phyloP scores from a whole-genome alignment of 176 grass and related monocot genomes.

The Echinochloa phyllopogon region DNA sequence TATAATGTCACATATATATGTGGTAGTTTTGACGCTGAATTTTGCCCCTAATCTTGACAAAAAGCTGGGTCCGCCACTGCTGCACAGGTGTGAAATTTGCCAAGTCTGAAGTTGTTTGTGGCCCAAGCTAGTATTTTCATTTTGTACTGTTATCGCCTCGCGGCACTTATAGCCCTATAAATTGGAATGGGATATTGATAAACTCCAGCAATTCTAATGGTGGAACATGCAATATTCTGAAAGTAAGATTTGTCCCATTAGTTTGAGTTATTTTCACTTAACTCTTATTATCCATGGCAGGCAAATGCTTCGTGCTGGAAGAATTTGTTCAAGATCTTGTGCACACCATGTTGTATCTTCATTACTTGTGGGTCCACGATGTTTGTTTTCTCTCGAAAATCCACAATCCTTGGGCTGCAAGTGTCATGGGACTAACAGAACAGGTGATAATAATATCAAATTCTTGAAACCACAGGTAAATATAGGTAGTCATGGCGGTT shows the following conservation, averaged over 20 bases:
- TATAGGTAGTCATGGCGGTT: background rate
- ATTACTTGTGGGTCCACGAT: background rate
- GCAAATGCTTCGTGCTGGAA: slow-evolving; percentile 46
- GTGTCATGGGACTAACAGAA: background rate
- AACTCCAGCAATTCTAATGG: background rate
- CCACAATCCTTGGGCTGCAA: slow-evolving; percentile 13
- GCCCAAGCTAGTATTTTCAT: background rate
- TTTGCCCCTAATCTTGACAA: too few relatives aligned
- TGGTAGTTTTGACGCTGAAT: too few relatives aligned
- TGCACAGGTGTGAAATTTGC: background rate
- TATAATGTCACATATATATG: too few relatives aligned
- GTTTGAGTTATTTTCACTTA: background rate
- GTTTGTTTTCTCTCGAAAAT: slow-evolving; percentile 4
- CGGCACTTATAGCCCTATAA: background rate
- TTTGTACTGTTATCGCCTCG: background rate
- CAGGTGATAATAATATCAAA: background rate
- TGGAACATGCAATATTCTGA: background rate
- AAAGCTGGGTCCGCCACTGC: too few relatives aligned
- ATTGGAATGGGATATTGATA: background rate
- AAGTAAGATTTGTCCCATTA: background rate
- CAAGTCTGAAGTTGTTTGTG: background rate
- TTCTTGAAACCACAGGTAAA: slow-evolving; percentile 12
- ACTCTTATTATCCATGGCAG: slow-evolving; percentile 19
- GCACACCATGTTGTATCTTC: slow-evolving; percentile 8
- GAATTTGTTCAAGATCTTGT: slow-evolving; percentile 27